Evolutionary conservation across 2,329 filamentous ascomycete genomes (phyloP).

Genomic region (Cytospora piceicola): DNA sequence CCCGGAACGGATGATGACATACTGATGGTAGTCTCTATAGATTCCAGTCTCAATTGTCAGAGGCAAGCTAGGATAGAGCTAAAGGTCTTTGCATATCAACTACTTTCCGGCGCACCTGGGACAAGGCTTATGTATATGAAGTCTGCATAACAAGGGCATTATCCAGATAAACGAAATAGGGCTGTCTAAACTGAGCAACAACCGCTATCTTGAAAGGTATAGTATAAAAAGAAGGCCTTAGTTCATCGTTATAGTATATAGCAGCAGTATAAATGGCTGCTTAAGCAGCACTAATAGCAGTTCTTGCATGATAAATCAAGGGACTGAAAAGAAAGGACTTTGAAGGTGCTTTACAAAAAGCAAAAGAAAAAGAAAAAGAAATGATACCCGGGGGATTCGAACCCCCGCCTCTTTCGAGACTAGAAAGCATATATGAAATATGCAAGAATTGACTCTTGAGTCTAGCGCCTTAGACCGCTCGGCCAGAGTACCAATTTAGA

Average conservation of each 20-base stretch:
- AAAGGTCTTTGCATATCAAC: slow-evolving; percentile 1
- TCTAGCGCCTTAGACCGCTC: slow-evolving; percentile 4
- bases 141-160: slow-evolving; percentile 10
- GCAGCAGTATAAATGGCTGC: too few species aligned
- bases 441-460: not conserved
- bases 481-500: not conserved
- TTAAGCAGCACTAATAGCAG: too few species aligned
- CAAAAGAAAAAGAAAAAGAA: not conserved
- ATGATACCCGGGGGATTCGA: slow-evolving; percentile 7
- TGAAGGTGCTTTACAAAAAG: too few species aligned
- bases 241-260: too few species aligned
- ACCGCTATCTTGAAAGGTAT: too few species aligned
- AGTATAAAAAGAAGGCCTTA: too few species aligned
- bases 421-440: not conserved
- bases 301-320: too few species aligned
- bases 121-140: slow-evolving; percentile 9
- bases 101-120: not conserved
- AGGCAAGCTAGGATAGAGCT: not conserved
- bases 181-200: slow-evolving; percentile 6
- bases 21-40: slow-evolving; percentile 1
- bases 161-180: not conserved
- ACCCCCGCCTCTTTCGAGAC: slow-evolving; percentile 11
- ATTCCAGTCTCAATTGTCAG: slow-evolving; percentile 1
- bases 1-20: not conserved
- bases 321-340: too few species aligned